These are phyloP conservation scores for Phytopythium aichiense DNA, from an alignment of 352 stramenopile species.

Conservation along the genomic window DNA sequence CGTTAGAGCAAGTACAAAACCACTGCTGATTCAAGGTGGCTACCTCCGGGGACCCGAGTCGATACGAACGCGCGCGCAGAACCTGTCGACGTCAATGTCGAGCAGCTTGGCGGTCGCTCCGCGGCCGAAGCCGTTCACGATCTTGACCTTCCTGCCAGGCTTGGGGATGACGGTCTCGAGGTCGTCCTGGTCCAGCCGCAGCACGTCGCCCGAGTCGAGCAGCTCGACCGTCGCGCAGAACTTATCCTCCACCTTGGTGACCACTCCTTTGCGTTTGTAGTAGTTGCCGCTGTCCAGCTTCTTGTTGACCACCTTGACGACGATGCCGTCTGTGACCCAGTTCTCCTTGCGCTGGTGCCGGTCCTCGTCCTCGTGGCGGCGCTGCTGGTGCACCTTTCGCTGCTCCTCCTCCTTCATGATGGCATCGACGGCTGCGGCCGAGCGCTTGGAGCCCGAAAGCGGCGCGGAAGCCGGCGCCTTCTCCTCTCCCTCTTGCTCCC, in stretches of 20 bases:
- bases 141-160: slow-evolving; percentile 56
- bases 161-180: slow-evolving; percentile 88
- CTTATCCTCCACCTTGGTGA: slow-evolving; percentile 74
- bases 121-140: slow-evolving; percentile 70
- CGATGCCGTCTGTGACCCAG: slow-evolving; percentile 89
- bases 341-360: slow-evolving; percentile 69
- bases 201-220: slow-evolving; percentile 73
- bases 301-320: slow-evolving; percentile 95
- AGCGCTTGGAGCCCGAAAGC: slow-evolving; percentile 8
- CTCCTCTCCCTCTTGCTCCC: neutral
- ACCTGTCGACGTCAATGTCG: slow-evolving; percentile 69
- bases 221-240: slow-evolving; percentile 83
- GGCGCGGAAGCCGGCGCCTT: neutral
- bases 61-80: slow-evolving; percentile 61
- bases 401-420: slow-evolving; percentile 65
- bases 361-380: slow-evolving; percentile 34
- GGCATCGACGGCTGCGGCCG: slow-evolving; percentile 27
- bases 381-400: slow-evolving; percentile 29
- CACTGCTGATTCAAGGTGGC: neutral
- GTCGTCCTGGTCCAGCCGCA: slow-evolving; percentile 86
- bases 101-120: slow-evolving; percentile 57
- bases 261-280: slow-evolving; percentile 86
- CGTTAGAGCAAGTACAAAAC: neutral
- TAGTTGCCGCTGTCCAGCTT: slow-evolving; percentile 83
- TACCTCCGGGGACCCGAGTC: slow-evolving; percentile 55